Evolutionary conservation across 768 basidiomycete genomes (phyloP).

Genomic region (Tricholoma bakamatsutake): DNA sequence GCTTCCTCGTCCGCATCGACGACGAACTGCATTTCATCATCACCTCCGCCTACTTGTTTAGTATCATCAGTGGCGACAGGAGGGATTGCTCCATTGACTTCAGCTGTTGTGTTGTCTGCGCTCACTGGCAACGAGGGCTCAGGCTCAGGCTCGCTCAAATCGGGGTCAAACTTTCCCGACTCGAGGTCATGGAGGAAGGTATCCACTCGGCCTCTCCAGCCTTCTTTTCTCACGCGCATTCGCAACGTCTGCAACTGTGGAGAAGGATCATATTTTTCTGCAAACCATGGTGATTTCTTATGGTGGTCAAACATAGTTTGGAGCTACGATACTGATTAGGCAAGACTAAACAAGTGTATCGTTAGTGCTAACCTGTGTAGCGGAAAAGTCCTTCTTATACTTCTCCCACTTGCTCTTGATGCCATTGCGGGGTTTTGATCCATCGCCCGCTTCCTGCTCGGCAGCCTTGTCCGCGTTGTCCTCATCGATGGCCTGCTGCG

Average conservation of each 20-base stretch:
- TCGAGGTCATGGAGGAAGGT: conserved; percentile 77
- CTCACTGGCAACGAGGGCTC: conserved; percentile 48
- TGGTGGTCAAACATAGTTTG: conserved; percentile 96
- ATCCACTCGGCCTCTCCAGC: conserved; percentile 72
- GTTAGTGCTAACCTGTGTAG: conserved; percentile 68
- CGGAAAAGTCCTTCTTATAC: conserved; percentile 88
- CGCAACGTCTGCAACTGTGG: conserved; percentile 68
- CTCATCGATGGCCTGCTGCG: conserved; percentile 74
- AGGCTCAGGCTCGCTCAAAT: conserved; percentile 55
- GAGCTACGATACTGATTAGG: conserved; percentile 55
- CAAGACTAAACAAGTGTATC: conserved; percentile 14
- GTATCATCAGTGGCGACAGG: conserved; percentile 40
- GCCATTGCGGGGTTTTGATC: conserved; percentile 77
- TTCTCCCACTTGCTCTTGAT: conserved; percentile 86
- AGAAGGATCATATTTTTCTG: conserved; percentile 87
- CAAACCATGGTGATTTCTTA: conserved; percentile 94
- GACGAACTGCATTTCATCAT: conserved; percentile 74
- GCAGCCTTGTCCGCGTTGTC: conserved; percentile 81
- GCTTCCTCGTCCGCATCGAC: conserved; percentile 69
- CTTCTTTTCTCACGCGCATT: conserved; percentile 73
- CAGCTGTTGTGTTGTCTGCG: conserved; percentile 38
- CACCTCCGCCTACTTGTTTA: conserved; percentile 40
- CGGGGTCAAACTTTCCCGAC: conserved; percentile 80
- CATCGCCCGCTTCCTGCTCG: conserved; percentile 78
- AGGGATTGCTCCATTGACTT: conserved; percentile 33